Evolutionary conservation across 1,284 basidiomycete species (phyloP).

Genomic region (Microbotryum silenes-acaulis): DNA sequence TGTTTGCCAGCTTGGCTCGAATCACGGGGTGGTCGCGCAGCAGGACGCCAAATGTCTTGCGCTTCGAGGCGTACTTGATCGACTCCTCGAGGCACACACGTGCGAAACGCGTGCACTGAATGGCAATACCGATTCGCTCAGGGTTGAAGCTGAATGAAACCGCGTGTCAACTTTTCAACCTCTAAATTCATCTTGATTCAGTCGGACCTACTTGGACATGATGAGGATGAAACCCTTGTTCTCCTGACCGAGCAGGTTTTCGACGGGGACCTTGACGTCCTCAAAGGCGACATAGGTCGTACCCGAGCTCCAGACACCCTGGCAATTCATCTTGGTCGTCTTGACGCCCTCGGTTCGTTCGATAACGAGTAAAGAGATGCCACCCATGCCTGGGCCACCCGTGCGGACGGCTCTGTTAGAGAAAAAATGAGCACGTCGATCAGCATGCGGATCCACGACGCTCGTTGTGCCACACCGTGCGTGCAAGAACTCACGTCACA

Average conservation of each 20-base stretch:
- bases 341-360: constrained; percentile 33
- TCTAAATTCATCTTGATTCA: neutral
- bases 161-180: neutral
- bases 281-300: constrained; percentile 41
- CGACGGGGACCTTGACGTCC: constrained; percentile 38
- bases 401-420: constrained; percentile 37
- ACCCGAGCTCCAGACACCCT: constrained; percentile 36
- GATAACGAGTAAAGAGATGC: constrained; percentile 40
- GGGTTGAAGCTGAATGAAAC: neutral
- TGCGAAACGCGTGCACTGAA: constrained; percentile 32
- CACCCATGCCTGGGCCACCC: constrained; percentile 40
- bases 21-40: constrained; percentile 36
- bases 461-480: neutral
- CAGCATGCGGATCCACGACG: neutral
- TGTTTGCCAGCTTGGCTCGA: constrained; percentile 34
- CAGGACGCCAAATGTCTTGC: constrained; percentile 33
- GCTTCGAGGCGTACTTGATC: constrained; percentile 33
- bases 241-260: constrained; percentile 37
- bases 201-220: constrained; percentile 28
- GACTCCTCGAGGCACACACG: constrained; percentile 26
- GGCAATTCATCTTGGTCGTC: constrained; percentile 39
- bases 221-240: constrained; percentile 28
- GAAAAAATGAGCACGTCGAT: constrained; percentile 24
- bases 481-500: constrained; percentile 19
- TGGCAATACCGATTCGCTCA: constrained; percentile 30